These are phyloP conservation scores for Ophiognomonia clavigignenti-juglandacearum DNA, from an alignment of 2,329 filamentous ascomycete genomes.

Conservation along the genomic window DNA sequence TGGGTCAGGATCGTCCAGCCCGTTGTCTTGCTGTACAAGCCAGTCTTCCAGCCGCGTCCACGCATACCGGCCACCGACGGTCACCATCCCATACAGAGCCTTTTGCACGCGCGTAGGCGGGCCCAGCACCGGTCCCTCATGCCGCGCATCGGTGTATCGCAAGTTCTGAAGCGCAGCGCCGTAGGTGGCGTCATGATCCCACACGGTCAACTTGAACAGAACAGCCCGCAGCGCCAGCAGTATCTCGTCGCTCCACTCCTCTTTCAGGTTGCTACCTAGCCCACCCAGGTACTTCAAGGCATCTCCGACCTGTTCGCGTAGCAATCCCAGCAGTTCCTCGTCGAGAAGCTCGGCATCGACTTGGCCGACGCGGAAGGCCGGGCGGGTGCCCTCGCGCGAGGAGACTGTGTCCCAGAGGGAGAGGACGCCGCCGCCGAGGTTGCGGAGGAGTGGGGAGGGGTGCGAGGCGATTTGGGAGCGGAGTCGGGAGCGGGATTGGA, in stretches of 20 bases:
- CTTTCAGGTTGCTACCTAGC: slow-evolving; percentile 55
- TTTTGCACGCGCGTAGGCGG: slow-evolving; percentile 82
- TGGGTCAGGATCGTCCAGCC: slow-evolving; percentile 59
- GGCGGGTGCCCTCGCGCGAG: slow-evolving; percentile 72
- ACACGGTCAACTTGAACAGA: slow-evolving; percentile 91
- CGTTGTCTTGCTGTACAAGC: slow-evolving; percentile 71
- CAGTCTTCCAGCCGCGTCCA: slow-evolving; percentile 93
- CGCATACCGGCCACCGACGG: slow-evolving; percentile 80
- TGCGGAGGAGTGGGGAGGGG: slow-evolving; percentile 49
- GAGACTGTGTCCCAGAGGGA: slow-evolving; percentile 66
- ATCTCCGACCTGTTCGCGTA: slow-evolving; percentile 82
- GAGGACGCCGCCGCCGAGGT: slow-evolving; percentile 51
- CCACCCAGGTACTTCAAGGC: slow-evolving; percentile 66
- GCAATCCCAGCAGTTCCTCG: slow-evolving; percentile 80
- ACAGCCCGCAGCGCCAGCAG: slow-evolving; percentile 69
- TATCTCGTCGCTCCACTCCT: slow-evolving; percentile 87
- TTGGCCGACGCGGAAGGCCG: slow-evolving; percentile 89
- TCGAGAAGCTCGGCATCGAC: slow-evolving; percentile 94
- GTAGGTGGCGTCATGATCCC: slow-evolving; percentile 95
- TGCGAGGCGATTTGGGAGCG: slow-evolving; percentile 44
- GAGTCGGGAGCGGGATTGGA: slow-evolving; percentile 29
- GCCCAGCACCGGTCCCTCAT: slow-evolving; percentile 54
- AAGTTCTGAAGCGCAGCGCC: slow-evolving; percentile 90
- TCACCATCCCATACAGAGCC: slow-evolving; percentile 74
- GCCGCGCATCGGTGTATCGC: slow-evolving; percentile 79